Evolutionary conservation across 345 rosid genomes (phyloP).

Genomic region (Punica granatum): DNA sequence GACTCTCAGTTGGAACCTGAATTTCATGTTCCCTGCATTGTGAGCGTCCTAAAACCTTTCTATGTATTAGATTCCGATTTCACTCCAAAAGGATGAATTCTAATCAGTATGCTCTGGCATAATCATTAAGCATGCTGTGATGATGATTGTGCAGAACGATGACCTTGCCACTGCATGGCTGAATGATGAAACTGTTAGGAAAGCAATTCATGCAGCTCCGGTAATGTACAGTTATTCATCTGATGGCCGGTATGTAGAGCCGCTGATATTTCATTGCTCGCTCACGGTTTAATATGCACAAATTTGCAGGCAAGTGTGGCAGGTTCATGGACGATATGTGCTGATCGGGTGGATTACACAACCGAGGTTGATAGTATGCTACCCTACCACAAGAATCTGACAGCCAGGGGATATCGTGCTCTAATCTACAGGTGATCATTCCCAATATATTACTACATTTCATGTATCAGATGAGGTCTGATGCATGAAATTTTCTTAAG

Average conservation of each 20-base stretch:
- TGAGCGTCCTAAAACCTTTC: slow-evolving; percentile 17
- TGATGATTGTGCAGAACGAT: slow-evolving; percentile 25
- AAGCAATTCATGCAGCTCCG: slow-evolving; percentile 40
- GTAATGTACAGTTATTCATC: slow-evolving; percentile 13
- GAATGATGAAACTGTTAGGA: slow-evolving; percentile 37
- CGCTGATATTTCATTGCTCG: background rate
- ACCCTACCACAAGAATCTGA: slow-evolving; percentile 28
- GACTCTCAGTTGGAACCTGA: slow-evolving; percentile 18
- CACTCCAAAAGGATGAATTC: no score
- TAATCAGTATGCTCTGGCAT: background rate
- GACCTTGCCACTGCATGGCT: slow-evolving; percentile 38
- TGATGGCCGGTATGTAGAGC: background rate
- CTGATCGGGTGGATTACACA: slow-evolving; percentile 3
- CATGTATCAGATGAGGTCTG: background rate
- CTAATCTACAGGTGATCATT: slow-evolving; percentile 29
- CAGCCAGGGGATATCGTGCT: slow-evolving; percentile 26
- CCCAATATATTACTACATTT: background rate
- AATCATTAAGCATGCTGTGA: background rate
- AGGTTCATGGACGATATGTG: slow-evolving; percentile 11
- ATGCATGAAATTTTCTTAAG: no score
- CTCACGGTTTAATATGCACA: background rate
- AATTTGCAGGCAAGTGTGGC: slow-evolving; percentile 10
- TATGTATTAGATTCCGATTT: background rate
- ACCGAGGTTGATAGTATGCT: slow-evolving; percentile 21
- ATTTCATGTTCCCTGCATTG: slow-evolving; percentile 22